A percentile compares a stretch with the other conserved stretches of the same genome.
Evolutionary conservation across 2,329 filamentous ascomycete genomes (phyloP).

Genomic region (Fusarium verrucosum): DNA sequence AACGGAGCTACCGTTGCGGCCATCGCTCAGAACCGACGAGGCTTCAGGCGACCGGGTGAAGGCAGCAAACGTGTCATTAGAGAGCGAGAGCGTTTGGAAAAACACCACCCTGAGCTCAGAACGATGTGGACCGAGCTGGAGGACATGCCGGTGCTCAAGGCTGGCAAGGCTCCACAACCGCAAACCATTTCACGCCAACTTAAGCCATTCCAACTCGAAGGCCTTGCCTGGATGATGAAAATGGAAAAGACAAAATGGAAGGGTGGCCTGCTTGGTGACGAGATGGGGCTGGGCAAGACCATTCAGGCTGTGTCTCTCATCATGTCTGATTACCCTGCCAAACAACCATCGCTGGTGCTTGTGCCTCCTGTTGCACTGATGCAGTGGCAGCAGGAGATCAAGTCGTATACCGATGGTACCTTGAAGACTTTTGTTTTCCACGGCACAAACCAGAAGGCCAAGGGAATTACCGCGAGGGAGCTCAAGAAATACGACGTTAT

Average conservation of each 20-base stretch:
- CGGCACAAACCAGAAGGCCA: slow-evolving; percentile 83
- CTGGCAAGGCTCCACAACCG: slow-evolving; percentile 62
- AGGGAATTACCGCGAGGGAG: slow-evolving; percentile 77
- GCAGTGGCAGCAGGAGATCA: slow-evolving; percentile 90
- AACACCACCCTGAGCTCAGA: slow-evolving; percentile 77
- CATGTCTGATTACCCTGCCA: slow-evolving; percentile 94
- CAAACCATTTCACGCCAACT: slow-evolving; percentile 80
- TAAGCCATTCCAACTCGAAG: slow-evolving; percentile 94
- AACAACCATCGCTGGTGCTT: slow-evolving; percentile 83
- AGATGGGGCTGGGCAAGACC: slow-evolving; percentile 99
- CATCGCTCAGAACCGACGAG: slow-evolving; percentile 48
- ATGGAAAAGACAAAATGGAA: slow-evolving; percentile 89
- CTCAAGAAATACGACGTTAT: slow-evolving; percentile 89
- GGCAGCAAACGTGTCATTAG: slow-evolving; percentile 43
- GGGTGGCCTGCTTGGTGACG: slow-evolving; percentile 91
- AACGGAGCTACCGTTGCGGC: slow-evolving; percentile 11
- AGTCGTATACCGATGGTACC: slow-evolving; percentile 83
- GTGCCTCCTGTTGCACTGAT: slow-evolving; percentile 94
- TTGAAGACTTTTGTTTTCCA: slow-evolving; percentile 93
- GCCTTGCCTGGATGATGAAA: slow-evolving; percentile 90
- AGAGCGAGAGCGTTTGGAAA: slow-evolving; percentile 74
- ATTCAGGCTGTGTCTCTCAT: slow-evolving; percentile 97
- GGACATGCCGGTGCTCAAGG: slow-evolving; percentile 71
- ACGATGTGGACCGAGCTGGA: slow-evolving; percentile 87
- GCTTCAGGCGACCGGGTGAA: slow-evolving; percentile 44